Conservation (phyloP, 1,139 yeast genomes). For the Saccharomyces hybrid region DNA sequence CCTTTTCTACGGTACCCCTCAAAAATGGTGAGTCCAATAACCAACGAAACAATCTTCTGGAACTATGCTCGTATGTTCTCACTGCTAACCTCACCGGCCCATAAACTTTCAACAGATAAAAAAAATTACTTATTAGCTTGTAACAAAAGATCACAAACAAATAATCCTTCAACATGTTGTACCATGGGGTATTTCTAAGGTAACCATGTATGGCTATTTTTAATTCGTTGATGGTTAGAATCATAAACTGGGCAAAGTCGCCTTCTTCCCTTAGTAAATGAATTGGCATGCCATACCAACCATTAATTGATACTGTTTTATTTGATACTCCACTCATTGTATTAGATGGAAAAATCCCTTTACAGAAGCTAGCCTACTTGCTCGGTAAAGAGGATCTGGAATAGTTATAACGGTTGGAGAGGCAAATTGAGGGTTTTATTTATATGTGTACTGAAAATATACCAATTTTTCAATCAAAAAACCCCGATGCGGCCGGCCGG, state of each 20-base stretch:
- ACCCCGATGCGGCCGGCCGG: not conserved
- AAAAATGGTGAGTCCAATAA: constrained; percentile 49
- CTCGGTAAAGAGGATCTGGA: not conserved
- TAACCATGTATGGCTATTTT: constrained; percentile 4
- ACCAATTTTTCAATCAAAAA: not conserved
- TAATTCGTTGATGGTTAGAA: not conserved
- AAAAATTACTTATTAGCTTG: constrained; percentile 7
- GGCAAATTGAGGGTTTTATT: not conserved
- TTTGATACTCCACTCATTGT: not conserved
- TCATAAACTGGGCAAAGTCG: not conserved
- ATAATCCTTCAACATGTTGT: constrained; percentile 16
- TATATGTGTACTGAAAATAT: not conserved
- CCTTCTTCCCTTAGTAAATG: not conserved
- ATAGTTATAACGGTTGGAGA: not conserved
- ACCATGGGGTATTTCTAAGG: constrained; percentile 13
- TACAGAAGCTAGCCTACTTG: not conserved
- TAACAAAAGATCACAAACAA: constrained; percentile 11
- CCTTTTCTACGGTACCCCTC: constrained; percentile 49
- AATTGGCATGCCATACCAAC: not conserved
- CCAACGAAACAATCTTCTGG: constrained; percentile 29
- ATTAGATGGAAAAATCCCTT: not conserved
- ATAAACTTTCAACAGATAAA: constrained; percentile 31
- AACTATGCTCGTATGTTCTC: constrained; percentile 13
- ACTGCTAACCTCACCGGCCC: constrained; percentile 34
- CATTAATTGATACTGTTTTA: not conserved